These are phyloP conservation scores for Debaryomyces tyrocola DNA, from an alignment of 805 yeast genomes.

Conservation along the genomic window DNA sequence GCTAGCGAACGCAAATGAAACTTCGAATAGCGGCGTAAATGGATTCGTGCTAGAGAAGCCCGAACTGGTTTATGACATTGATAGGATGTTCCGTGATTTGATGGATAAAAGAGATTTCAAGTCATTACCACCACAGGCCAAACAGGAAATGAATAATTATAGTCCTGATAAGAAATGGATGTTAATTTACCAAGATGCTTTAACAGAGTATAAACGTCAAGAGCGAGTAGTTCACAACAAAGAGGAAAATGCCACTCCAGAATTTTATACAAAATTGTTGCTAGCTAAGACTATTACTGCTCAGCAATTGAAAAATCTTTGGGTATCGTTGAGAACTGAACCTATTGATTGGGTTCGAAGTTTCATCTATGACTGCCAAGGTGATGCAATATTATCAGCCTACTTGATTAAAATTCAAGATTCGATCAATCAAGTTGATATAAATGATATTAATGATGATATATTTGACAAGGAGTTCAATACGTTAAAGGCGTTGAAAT, in stretches of 20 bases:
- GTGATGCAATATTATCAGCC: conserved; percentile 73
- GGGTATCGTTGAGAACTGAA: conserved; percentile 92
- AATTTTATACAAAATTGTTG: conserved; percentile 71
- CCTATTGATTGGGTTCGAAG: conserved; percentile 76
- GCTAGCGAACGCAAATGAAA: conserved; percentile 14
- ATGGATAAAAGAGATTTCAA: conserved; percentile 82
- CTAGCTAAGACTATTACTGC: conserved; percentile 67
- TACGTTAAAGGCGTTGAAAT: conserved; percentile 74
- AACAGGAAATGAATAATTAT: conserved; percentile 72
- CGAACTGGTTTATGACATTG: conserved; percentile 61
- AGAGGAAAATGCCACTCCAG: conserved; percentile 53
- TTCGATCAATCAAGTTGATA: conserved; percentile 31
- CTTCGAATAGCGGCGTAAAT: conserved; percentile 13
- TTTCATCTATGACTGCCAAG: conserved; percentile 73
- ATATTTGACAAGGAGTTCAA: conserved; percentile 70
- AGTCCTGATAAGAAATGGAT: conserved; percentile 85
- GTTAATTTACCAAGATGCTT: conserved; percentile 81
- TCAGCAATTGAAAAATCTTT: conserved; percentile 74
- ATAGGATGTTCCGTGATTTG: conserved; percentile 71
- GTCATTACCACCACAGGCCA: conserved; percentile 68
- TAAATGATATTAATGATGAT: conserved; percentile 46
- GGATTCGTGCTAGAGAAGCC: conserved; percentile 62
- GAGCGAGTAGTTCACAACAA: conserved; percentile 21
- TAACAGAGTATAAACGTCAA: conserved; percentile 67
- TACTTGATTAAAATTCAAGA: conserved; percentile 53